A percentile compares a stretch with the other conserved stretches of the same genome.
Evolutionary conservation across 2,329 filamentous ascomycete genomes (phyloP).

Genomic region (Elsinoe arachidis): DNA sequence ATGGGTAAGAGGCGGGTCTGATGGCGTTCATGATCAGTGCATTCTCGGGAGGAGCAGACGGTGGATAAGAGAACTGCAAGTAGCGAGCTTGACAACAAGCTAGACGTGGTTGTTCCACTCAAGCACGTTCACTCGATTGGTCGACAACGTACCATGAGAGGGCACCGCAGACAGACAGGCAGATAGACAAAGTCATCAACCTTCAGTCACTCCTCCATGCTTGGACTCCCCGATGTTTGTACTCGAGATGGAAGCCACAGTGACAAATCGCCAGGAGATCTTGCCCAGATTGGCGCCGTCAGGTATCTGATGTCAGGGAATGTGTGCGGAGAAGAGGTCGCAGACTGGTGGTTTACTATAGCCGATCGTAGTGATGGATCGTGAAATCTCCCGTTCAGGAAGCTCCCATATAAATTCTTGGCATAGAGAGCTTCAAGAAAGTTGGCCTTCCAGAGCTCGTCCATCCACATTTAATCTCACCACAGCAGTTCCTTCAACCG

Average conservation of each 20-base stretch:
- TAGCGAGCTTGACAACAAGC: neutral
- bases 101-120: neutral
- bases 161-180: neutral
- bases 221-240: too few relatives aligned
- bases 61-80: neutral
- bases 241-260: too few relatives aligned
- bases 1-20: neutral
- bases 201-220: neutral
- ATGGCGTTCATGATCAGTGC: constrained; percentile 5
- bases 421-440: constrained; percentile 7
- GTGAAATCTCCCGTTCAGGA: neutral
- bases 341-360: too few relatives aligned
- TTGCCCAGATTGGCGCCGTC: too few relatives aligned
- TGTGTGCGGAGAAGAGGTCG: too few relatives aligned
- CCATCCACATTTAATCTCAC: neutral
- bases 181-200: constrained; percentile 2
- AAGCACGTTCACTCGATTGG: too few relatives aligned
- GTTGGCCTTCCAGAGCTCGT: constrained; percentile 3
- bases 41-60: neutral
- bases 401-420: constrained; percentile 10
- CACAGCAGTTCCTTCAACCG: neutral
- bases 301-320: too few relatives aligned
- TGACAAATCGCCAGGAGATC: too few relatives aligned
- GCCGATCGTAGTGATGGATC: neutral
- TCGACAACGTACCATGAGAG: too few relatives aligned